Percentiles rank a stretch among this genome's conserved stretches.
phyloP scores from a whole-genome alignment of 2,329 filamentous ascomycete genomes.

The Blastomyces silverae region DNA sequence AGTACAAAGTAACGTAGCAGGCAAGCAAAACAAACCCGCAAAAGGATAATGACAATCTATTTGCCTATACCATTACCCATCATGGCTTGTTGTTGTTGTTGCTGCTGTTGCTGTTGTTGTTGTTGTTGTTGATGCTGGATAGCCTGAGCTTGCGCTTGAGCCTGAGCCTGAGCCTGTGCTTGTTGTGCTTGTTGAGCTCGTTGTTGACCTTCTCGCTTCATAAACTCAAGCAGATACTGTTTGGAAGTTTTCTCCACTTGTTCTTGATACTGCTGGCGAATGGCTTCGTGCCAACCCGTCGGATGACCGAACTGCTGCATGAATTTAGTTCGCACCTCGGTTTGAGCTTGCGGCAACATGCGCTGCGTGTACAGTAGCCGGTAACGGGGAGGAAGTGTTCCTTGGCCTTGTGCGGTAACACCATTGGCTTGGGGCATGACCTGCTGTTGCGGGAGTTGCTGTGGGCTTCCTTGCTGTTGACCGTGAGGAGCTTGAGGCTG shows the following conservation, averaged over 20 bases:
- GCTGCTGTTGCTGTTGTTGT: constrained; percentile 27
- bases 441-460: constrained; percentile 34
- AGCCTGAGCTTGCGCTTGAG: constrained; percentile 24
- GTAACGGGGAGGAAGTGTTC: constrained; percentile 29
- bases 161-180: constrained; percentile 20
- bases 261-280: constrained; percentile 34
- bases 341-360: constrained; percentile 30
- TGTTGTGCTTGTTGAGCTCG: constrained; percentile 27
- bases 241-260: constrained; percentile 36
- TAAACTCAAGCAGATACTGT: constrained; percentile 34
- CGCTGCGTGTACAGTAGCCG: constrained; percentile 33
- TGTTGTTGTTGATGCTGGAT: constrained; percentile 34
- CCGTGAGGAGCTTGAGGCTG: constrained; percentile 28
- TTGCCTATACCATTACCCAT: constrained; percentile 39
- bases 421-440: constrained; percentile 38
- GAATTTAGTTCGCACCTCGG: constrained; percentile 35
- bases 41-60: constrained; percentile 20
- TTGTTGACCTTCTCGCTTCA: constrained; percentile 35
- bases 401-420: constrained; percentile 23
- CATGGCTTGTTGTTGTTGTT: constrained; percentile 38
- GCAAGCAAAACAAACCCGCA: constrained; percentile 12
- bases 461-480: constrained; percentile 30
- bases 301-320: constrained; percentile 37
- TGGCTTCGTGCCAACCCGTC: constrained; percentile 34
- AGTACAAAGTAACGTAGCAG: constrained; percentile 16